A percentile compares a stretch with the other conserved stretches of the same genome.
These are phyloP conservation scores for Paulownia fortunei DNA, from an alignment of 257 asterid species.

Conservation along the genomic window DNA sequence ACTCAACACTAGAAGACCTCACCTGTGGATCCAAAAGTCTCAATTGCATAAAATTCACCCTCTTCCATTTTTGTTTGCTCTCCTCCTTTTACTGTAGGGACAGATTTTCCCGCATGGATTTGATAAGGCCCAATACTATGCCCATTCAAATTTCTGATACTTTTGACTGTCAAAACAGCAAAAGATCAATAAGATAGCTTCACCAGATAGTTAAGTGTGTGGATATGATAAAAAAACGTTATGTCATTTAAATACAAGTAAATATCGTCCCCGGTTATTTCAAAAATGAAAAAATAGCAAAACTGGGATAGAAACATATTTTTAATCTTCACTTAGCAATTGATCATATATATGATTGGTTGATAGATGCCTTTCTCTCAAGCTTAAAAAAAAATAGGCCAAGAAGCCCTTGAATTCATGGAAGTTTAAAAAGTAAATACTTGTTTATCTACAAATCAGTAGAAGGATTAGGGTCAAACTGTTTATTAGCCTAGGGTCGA, in stretches of 20 bases:
- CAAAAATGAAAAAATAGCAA: constrained; percentile 31
- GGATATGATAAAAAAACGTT: neutral
- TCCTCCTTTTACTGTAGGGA: constrained; percentile 98
- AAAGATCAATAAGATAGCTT: constrained; percentile 41
- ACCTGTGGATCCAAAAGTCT: constrained; percentile 99
- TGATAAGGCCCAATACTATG: constrained; percentile 94
- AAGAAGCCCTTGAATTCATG: constrained; percentile 6
- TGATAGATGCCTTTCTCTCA: neutral
- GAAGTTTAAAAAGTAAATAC: neutral
- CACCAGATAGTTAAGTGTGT: neutral
- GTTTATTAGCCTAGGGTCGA: neutral
- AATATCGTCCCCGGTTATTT: neutral
- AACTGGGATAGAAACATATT: neutral
- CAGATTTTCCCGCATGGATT: constrained; percentile 98
- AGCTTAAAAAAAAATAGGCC: neutral
- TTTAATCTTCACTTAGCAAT: neutral
- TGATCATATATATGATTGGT: neutral
- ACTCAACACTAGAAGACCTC: neutral
- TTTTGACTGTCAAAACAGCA: constrained; percentile 71
- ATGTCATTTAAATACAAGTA: neutral
- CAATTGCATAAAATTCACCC: constrained; percentile 98
- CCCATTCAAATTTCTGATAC: constrained; percentile 94
- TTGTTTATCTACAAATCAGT: neutral
- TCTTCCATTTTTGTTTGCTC: constrained; percentile 99
- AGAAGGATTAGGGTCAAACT: neutral